Evolutionary conservation across 2,329 filamentous ascomycete genomes (phyloP).

Genomic region (Aspergillus ruber): DNA sequence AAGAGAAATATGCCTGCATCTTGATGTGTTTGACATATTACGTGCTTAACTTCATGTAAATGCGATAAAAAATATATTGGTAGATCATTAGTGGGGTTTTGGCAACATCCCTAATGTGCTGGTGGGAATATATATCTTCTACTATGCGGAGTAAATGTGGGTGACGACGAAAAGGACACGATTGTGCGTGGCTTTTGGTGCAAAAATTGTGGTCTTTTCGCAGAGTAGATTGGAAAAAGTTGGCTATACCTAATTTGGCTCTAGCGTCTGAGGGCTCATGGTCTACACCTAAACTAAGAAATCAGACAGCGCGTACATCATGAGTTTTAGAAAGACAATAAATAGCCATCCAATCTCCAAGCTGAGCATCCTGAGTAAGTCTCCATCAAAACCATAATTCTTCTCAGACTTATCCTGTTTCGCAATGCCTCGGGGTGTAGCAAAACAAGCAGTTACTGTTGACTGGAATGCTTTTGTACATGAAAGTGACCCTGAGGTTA

Average conservation of each 20-base stretch:
- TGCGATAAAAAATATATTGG: no score
- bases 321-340: constrained; percentile 4
- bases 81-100: no score
- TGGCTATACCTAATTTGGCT: background rate
- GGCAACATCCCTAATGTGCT: no score
- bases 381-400: background rate
- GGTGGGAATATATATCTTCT: no score
- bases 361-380: background rate
- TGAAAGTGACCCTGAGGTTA: constrained; percentile 3
- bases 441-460: constrained; percentile 3
- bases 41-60: no score
- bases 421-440: background rate
- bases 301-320: background rate
- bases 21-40: no score
- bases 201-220: constrained; percentile 2
- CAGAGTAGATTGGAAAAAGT: background rate
- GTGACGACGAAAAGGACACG: constrained; percentile 4
- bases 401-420: background rate
- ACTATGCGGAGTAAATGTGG: background rate
- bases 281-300: background rate
- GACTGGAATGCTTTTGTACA: constrained; percentile 7
- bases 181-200: constrained; percentile 3
- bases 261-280: background rate
- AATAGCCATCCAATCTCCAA: background rate
- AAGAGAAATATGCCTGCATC: no score